Conservation (phyloP, 2,329 filamentous ascomycete genomes). For the Purpureocillium lavendulum region DNA sequence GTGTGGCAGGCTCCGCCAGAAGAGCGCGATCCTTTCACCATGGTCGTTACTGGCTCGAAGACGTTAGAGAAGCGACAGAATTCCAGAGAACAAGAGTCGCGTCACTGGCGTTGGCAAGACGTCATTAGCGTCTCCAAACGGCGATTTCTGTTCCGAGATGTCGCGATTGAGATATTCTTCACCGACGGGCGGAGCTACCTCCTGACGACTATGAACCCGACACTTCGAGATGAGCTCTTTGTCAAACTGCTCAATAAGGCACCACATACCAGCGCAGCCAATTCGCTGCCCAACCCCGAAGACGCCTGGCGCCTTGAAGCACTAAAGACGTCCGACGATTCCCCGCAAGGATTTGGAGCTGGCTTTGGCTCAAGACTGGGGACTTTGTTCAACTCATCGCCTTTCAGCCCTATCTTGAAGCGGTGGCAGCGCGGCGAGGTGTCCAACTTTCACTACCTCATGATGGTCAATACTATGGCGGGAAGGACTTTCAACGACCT, state of each 20-base stretch:
- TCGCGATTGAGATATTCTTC: conserved; percentile 96
- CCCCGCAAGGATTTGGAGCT: conserved; percentile 61
- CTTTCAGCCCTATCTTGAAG: conserved; percentile 76
- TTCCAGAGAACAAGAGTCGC: conserved; percentile 65
- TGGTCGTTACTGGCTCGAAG: conserved; percentile 72
- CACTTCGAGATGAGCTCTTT: conserved; percentile 71
- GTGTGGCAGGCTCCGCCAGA: conserved; percentile 89
- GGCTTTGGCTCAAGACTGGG: conserved; percentile 81
- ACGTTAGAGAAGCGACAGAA: conserved; percentile 52
- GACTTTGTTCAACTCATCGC: conserved; percentile 78
- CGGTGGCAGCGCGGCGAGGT: conserved; percentile 92
- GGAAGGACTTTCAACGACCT: conserved; percentile 96
- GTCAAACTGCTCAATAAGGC: conserved; percentile 68
- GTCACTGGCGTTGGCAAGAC: conserved; percentile 90
- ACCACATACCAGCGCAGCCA: conserved; percentile 66
- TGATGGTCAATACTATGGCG: conserved; percentile 97
- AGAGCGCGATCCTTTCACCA: conserved; percentile 89
- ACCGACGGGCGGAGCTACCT: conserved; percentile 94
- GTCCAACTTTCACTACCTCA: conserved; percentile 97
- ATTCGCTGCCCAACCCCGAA: conserved; percentile 66
- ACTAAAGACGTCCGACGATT: conserved; percentile 57
- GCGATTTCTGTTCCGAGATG: conserved; percentile 89
- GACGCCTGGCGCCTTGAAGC: conserved; percentile 89
- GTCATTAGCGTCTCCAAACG: conserved; percentile 94
- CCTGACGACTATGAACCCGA: conserved; percentile 70